Conservation (phyloP, 176 grass and related monocot species). For the bread wheat (Triticum aestivum) region IWGSC_CS_RefSeq_v2.1 NC_057800.1:506412481-506412980, state of each 20-base stretch:
- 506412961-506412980: constrained; percentile 22
- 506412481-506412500: not conserved
- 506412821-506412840: constrained; percentile 85
- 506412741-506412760: constrained; percentile 66
- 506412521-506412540: not conserved
- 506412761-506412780: constrained; percentile 83
- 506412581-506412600: not conserved
- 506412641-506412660: not conserved
- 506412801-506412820: constrained; percentile 93
- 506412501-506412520: not conserved
- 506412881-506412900: constrained; percentile 48
- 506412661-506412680: constrained; percentile 18
- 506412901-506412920: not conserved
- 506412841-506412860: constrained; percentile 80
- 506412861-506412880: not conserved
- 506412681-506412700: constrained; percentile 20
- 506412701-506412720: constrained; percentile 92
- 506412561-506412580: not conserved
- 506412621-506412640: not conserved
- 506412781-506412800: constrained; percentile 73
- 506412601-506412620: constrained; percentile 11
- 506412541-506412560: not conserved
- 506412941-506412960: constrained; percentile 16
- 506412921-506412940: not conserved
- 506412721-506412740: constrained; percentile 88